A percentile compares a stretch with the other conserved stretches of the same genome.
These are phyloP conservation scores for Aspergillus clavatus DNA, from an alignment of 2,329 filamentous ascomycete species.

Conservation along the genomic window DNA sequence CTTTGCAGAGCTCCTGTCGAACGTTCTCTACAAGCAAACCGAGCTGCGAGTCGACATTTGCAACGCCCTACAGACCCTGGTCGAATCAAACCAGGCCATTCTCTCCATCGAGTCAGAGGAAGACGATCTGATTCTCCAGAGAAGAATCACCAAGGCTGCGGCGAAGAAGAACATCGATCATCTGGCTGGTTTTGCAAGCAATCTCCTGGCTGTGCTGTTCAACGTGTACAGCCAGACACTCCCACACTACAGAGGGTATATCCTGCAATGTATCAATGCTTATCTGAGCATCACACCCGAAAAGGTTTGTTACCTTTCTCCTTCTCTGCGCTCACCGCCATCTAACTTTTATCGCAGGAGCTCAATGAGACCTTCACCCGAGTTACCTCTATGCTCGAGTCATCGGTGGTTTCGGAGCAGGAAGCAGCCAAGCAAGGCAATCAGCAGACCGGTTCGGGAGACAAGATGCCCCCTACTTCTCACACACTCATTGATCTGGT, in stretches of 20 bases:
- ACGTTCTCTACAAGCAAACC: slow-evolving; percentile 86
- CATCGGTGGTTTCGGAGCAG: slow-evolving; percentile 59
- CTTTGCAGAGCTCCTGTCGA: slow-evolving; percentile 87
- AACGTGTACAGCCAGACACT: slow-evolving; percentile 98
- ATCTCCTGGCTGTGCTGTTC: slow-evolving; percentile 93
- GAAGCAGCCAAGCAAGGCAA: slow-evolving; percentile 60
- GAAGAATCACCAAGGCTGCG: slow-evolving; percentile 67
- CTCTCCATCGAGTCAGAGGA: slow-evolving; percentile 62
- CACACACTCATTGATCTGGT: slow-evolving; percentile 96
- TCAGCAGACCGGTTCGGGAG: slow-evolving; percentile 60
- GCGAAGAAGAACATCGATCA: slow-evolving; percentile 79
- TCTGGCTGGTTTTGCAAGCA: slow-evolving; percentile 72
- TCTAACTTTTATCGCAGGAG: slow-evolving; percentile 46
- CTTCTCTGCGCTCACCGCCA: not conserved
- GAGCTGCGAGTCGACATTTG: slow-evolving; percentile 85
- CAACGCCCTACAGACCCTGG: slow-evolving; percentile 74
- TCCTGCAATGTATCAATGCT: slow-evolving; percentile 90
- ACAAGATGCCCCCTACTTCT: slow-evolving; percentile 81
- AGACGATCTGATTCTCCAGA: slow-evolving; percentile 70
- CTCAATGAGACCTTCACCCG: slow-evolving; percentile 83
- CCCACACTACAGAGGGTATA: slow-evolving; percentile 83
- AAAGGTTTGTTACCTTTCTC: slow-evolving; percentile 32
- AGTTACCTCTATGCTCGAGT: slow-evolving; percentile 77
- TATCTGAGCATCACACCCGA: slow-evolving; percentile 84
- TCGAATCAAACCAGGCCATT: slow-evolving; percentile 87